Evolutionary conservation across 2,329 filamentous ascomycete genomes (phyloP).

Genomic region (Hortaea sp.): DNA sequence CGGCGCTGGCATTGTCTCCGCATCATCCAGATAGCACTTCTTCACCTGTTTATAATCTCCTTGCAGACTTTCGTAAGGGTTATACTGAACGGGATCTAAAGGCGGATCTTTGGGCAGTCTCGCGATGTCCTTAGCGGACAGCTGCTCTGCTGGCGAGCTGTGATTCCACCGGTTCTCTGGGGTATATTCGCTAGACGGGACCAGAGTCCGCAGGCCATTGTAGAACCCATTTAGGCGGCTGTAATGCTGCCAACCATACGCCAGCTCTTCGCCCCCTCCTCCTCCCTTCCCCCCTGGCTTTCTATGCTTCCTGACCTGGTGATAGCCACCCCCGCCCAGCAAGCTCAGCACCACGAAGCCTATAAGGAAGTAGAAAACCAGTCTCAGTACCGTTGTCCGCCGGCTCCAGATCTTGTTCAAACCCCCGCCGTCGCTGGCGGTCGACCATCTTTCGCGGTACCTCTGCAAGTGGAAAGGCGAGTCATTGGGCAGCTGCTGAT

Average conservation of each 20-base stretch:
- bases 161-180: conserved; percentile 37
- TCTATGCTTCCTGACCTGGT: conserved; percentile 14
- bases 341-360: conserved; percentile 30
- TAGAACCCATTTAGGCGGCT: conserved; percentile 36
- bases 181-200: conserved; percentile 31
- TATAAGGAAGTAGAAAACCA: conserved; percentile 31
- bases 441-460: conserved; percentile 27
- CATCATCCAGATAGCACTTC: conserved; percentile 54
- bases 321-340: conserved; percentile 33
- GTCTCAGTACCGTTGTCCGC: conserved; percentile 31
- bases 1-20: conserved; percentile 46
- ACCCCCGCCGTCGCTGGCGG: conserved; percentile 18
- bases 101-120: conserved; percentile 18
- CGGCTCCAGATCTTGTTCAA: conserved; percentile 5
- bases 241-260: conserved; percentile 38
- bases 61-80: conserved; percentile 36
- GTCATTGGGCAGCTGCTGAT: conserved; percentile 33
- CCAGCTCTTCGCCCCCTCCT: conserved; percentile 24
- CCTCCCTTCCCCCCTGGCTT: conserved; percentile 7
- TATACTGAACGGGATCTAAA: conserved; percentile 31
- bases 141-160: conserved; percentile 27
- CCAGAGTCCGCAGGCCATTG: conserved; percentile 38
- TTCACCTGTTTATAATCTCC: conserved; percentile 34
- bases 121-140: conserved; percentile 11
- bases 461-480: conserved; percentile 18